These are phyloP conservation scores for Mycosphaerella arachidis DNA, from an alignment of 2,329 filamentous ascomycete species.

Conservation along the genomic window DNA sequence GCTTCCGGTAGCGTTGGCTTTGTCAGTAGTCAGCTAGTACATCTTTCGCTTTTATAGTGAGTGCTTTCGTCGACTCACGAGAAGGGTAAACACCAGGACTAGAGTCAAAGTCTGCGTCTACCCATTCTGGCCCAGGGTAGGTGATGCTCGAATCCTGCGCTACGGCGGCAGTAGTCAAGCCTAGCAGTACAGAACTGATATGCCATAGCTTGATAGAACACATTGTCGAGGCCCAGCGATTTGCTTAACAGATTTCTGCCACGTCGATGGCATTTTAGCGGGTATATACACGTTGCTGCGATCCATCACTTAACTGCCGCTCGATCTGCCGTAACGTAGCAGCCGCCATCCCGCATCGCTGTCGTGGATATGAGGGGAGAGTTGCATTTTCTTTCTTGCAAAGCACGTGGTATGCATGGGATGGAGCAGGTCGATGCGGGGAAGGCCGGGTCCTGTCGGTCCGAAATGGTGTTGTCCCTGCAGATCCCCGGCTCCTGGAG, in stretches of 20 bases:
- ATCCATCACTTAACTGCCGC: not conserved
- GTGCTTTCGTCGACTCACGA: not conserved
- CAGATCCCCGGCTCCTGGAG: not conserved
- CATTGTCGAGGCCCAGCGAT: not conserved
- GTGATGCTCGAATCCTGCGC: not conserved
- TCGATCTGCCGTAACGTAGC: not conserved
- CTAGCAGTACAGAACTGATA: not conserved
- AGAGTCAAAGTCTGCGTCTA: constrained; percentile 3
- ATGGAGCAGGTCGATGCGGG: not conserved
- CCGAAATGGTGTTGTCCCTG: not conserved
- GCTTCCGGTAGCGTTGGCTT: constrained; percentile 26
- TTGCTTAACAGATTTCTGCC: not conserved
- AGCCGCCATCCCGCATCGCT: not conserved
- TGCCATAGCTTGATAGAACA: not conserved
- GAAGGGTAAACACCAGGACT: constrained; percentile 8
- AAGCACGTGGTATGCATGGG: not conserved
- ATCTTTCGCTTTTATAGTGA: not conserved
- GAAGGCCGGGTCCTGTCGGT: not conserved
- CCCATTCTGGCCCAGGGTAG: constrained; percentile 6
- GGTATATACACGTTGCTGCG: not conserved
- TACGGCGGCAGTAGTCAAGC: not conserved
- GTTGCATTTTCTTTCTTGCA: not conserved
- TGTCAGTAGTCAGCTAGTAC: not conserved
- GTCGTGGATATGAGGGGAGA: not conserved
- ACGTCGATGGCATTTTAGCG: not conserved